Evolutionary conservation across 1,284 basidiomycete species (phyloP), one percentile per base, ranked within the genome.

Genomic region (Cryptococcus floricola): DNA sequence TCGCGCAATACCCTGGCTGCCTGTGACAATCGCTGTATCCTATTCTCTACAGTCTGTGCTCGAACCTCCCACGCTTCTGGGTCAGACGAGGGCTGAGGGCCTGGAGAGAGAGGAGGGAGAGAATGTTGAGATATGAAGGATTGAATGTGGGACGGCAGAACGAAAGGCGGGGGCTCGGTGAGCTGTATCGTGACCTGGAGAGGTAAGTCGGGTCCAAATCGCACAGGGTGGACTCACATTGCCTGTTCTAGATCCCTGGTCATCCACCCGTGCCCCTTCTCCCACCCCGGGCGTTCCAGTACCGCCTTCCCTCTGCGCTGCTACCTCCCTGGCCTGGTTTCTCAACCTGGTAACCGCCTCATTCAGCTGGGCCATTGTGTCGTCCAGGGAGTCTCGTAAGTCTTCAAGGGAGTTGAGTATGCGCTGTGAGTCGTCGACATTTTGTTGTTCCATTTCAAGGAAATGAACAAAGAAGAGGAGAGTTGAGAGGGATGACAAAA

Each of bases 361-460:
- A 18, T 61, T 60, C 4, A 71, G 59, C 53, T 69, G 64, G 13
- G 63, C 59, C n/a, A 71, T 63, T 18, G 68, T 60, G 13, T 47
- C 45, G 8, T 53, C 54, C 9, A 71, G 59, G 1, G 61, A 62
- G 50, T 68, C 66, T 18, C 65, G 60, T 4, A 71, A 52, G 10
- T 68, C 65, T 45, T 68, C 65, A n/a, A 71, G 62, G 0, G 65
- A 62, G 31, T 10, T 34, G 31, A 34, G 31, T 6, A 34, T 34
- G n/a, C 43, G 53, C 16, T 65, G 52, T 16, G 67, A 54, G 2
- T 53, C 53, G 25, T 61, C 63, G 10, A 60, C 60, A 44, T 48
- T 48, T 25, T 48, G 23, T 31, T 48, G 46, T 8, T 23, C 19
- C n/a, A 34, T 48, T 34, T 34, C 31, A 34, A 10, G 10, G 10